Conservation (phyloP, 192 early-diverging fungal species). For the Backusella parvicylindrica region DNA sequence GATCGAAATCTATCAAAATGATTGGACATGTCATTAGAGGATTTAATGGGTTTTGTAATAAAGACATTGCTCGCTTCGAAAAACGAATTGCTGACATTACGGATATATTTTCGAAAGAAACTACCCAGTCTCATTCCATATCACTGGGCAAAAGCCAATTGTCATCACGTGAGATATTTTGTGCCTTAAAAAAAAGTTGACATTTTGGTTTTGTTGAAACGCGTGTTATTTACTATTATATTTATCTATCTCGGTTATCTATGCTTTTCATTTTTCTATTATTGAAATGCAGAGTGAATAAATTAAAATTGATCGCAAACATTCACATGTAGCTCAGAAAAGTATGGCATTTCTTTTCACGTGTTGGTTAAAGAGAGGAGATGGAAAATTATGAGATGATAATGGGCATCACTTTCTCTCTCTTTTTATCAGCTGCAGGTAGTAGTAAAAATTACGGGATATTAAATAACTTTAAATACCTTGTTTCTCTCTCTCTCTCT, state of each 20-base stretch:
- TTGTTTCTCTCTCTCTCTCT: neutral
- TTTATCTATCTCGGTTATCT: neutral
- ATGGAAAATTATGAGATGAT: neutral
- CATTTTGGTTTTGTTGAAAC: neutral
- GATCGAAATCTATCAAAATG: conserved; percentile 18
- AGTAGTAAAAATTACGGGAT: neutral
- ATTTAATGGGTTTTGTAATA: neutral
- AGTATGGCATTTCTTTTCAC: neutral
- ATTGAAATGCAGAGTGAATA: neutral
- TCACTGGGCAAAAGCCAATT: neutral
- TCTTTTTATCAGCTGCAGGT: neutral
- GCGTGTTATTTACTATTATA: too few species aligned
- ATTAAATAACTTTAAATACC: conserved; percentile 1
- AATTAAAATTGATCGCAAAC: neutral
- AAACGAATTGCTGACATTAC: neutral
- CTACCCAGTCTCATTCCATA: neutral
- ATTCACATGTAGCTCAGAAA: conserved; percentile 4
- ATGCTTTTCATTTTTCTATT: neutral
- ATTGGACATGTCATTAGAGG: neutral
- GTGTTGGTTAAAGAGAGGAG: neutral
- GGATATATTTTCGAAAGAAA: neutral
- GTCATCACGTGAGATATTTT: neutral
- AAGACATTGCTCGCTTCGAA: neutral
- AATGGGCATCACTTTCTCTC: neutral
- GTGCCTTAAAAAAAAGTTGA: neutral